Evolutionary conservation across 2,329 filamentous ascomycete species (phyloP), one percentile per base, ranked within the genome.

Genomic region (Sporothrix brasiliensis): DNA sequence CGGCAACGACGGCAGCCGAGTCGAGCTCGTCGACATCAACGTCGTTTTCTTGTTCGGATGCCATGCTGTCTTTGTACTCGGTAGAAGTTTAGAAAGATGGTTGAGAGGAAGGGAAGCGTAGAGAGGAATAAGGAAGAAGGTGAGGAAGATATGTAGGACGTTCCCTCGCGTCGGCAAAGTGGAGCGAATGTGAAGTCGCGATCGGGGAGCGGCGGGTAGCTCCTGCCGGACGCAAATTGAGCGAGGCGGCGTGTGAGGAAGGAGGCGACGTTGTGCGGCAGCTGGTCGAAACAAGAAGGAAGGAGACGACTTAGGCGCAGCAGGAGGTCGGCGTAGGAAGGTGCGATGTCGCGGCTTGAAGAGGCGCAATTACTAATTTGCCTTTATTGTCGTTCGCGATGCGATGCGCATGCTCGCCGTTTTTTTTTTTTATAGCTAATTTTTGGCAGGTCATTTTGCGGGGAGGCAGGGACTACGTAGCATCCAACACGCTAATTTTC

Each of bases 1-100:
- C 84, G 54, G 86, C 85, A 27, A 89, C 88, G 78, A 92, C 88
- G 68, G 86, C 86, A 54, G 86, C 83, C 24, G 81, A 76, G n/a
- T 82, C 81, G 72, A 72, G 61, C 77, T 77, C 76, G 63, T 75
- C 71, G 19, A 67, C 53, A 19, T 67, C 65, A 19, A 72, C 56
- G 71, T 52, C 63, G 47, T 39, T 50, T 21, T 58, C 16, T 30
- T 53, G 24, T 19, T 39, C 49, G 52, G 52, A 41, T 5, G 65
- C 34, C 65, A 67, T 67, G 27, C n/a, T 53, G 30, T 19, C 4
- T 44, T 10, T 54, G 30, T 16, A 30, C 53, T 19, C 50, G 21
- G 34, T 44, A 41, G n/a, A 49, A 10, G 53, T 30, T 30, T 7
- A 5, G 60, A 47, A 5, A 4, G 41, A 24, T n/a, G 39, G 9